phyloP scores from a whole-genome alignment of 2,329 filamentous ascomycete species.

The Pyrenophora seminiperda region DNA sequence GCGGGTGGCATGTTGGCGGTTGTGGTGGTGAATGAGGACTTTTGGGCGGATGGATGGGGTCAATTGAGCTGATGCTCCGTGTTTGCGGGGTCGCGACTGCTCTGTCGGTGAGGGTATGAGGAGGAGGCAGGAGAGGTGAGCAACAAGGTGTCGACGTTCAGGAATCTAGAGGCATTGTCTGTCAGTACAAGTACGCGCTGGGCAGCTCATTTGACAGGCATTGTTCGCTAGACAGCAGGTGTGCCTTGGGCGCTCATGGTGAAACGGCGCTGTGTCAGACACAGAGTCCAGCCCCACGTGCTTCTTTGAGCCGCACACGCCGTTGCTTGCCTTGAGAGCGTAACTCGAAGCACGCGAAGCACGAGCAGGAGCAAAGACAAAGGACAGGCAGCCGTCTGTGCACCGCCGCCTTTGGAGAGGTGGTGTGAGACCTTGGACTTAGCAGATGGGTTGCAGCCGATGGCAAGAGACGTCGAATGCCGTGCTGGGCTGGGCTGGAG shows the following conservation, averaged over 20 bases:
- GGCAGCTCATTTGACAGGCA: constrained; percentile 11
- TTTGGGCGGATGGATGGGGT: constrained; percentile 21
- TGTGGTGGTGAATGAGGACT: constrained; percentile 22
- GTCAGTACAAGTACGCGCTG: constrained; percentile 27
- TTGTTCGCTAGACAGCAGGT: constrained; percentile 25
- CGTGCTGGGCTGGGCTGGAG: not conserved
- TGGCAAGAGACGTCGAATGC: no score
- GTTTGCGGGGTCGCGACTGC: constrained; percentile 16
- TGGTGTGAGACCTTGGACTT: constrained; percentile 8
- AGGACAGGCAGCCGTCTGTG: constrained; percentile 2
- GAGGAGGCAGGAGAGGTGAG: constrained; percentile 4
- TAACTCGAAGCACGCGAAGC: not conserved
- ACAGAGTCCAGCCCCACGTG: constrained; percentile 32
- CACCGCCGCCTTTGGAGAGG: constrained; percentile 2
- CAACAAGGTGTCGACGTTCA: constrained; percentile 4
- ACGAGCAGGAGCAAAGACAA: not conserved
- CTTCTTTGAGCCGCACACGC: constrained; percentile 24
- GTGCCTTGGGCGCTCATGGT: constrained; percentile 31
- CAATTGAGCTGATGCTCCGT: constrained; percentile 22
- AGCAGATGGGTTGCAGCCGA: constrained; percentile 8
- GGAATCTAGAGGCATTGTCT: constrained; percentile 23
- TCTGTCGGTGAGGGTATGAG: not conserved
- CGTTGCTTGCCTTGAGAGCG: not conserved
- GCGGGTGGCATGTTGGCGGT: constrained; percentile 44
- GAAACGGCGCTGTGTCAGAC: constrained; percentile 35